Evolutionary conservation across 441 rosid genomes (phyloP).

Genomic region (Adansonia gregorii): DNA sequence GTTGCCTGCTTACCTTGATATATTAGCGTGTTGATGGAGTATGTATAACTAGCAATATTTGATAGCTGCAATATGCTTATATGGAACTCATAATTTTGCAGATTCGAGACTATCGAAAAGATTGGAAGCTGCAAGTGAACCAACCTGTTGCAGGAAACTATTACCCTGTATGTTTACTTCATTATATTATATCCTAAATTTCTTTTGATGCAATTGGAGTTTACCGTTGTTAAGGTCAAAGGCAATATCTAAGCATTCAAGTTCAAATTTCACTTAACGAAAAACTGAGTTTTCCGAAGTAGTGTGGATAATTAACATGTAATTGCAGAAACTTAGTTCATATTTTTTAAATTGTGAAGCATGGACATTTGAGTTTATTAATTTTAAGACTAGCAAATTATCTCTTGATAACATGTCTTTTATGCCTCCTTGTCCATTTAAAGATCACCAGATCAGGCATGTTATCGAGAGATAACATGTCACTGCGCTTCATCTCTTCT

Average conservation of each 20-base stretch:
- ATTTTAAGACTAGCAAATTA: background rate
- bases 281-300: background rate
- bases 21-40: slow-evolving; percentile 2
- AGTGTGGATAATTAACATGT: background rate
- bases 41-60: background rate
- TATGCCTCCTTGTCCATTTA: background rate
- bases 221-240: background rate
- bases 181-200: too few species aligned
- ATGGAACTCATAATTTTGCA: slow-evolving; percentile 29
- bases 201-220: background rate
- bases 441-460: background rate
- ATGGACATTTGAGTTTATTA: background rate
- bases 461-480: background rate
- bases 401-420: background rate
- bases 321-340: background rate
- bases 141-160: slow-evolving; percentile 64
- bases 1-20: slow-evolving; percentile 23
- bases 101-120: slow-evolving; percentile 54
- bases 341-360: background rate
- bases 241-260: background rate
- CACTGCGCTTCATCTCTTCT: background rate
- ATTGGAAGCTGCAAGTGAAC: slow-evolving; percentile 52
- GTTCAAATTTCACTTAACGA: background rate
- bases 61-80: slow-evolving; percentile 2
- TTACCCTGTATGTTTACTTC: slow-evolving; percentile 46